Conservation (phyloP, 768 basidiomycete genomes). For the Boletus rubropictus region DNA sequence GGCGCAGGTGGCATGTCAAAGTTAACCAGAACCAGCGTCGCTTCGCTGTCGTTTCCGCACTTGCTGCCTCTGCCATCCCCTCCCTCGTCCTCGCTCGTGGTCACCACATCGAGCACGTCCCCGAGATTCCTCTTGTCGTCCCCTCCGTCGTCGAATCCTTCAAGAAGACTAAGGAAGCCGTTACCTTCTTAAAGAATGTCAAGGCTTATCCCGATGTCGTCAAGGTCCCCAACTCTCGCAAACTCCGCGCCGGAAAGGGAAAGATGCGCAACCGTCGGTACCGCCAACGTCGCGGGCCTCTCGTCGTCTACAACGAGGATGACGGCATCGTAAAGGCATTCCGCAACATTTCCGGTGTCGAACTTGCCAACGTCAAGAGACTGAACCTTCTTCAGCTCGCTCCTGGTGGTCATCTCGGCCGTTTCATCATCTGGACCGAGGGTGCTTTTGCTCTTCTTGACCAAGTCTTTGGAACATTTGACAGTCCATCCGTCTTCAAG, state of each 20-base stretch:
- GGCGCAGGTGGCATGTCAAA: constrained; percentile 99
- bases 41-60: constrained; percentile 94
- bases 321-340: constrained; percentile 97
- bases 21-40: constrained; percentile 99
- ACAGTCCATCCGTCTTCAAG: constrained; percentile 80
- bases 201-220: constrained; percentile 88
- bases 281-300: constrained; percentile 94
- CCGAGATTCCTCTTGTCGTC: constrained; percentile 94
- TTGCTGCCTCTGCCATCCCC: constrained; percentile 92
- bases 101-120: constrained; percentile 95
- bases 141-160: constrained; percentile 73
- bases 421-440: constrained; percentile 99
- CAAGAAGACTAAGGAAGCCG: constrained; percentile 96
- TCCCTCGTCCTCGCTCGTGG: constrained; percentile 98
- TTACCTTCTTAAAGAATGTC: constrained; percentile 85
- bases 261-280: constrained; percentile 96
- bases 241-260: constrained; percentile 94
- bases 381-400: constrained; percentile 99
- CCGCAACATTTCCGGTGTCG: constrained; percentile 98
- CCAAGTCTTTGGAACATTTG: constrained; percentile 92
- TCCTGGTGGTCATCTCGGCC: constrained; percentile 97
- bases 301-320: constrained; percentile 96
- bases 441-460: constrained; percentile 89
- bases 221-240: constrained; percentile 97
- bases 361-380: constrained; percentile 88